These are phyloP conservation scores for Anacardium occidentale DNA, from an alignment of 345 rosid genomes.

Conservation along the genomic window DNA sequence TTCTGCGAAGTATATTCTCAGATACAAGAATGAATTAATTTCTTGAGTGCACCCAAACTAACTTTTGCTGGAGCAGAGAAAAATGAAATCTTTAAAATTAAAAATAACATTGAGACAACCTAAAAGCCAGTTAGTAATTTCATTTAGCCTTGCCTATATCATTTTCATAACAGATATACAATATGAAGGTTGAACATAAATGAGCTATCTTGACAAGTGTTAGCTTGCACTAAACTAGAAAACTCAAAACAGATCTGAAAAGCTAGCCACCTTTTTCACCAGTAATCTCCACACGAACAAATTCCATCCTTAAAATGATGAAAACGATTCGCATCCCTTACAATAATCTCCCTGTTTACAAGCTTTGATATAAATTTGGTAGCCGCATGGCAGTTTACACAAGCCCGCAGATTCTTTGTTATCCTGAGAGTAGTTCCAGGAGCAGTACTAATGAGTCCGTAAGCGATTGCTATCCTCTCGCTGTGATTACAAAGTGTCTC, in stretches of 20 bases:
- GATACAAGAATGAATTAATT: too few species aligned
- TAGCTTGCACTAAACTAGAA: background rate
- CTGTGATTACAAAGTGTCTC: constrained; percentile 68
- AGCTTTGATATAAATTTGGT: constrained; percentile 57
- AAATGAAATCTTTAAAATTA: too few species aligned
- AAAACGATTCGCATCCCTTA: constrained; percentile 65
- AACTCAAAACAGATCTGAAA: background rate
- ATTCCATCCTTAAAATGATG: constrained; percentile 63
- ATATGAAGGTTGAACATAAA: background rate
- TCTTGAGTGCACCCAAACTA: too few species aligned
- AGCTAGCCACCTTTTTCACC: constrained; percentile 25
- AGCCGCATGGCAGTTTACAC: constrained; percentile 64
- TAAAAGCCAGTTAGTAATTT: too few species aligned
- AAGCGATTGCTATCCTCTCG: constrained; percentile 68
- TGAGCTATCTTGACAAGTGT: background rate
- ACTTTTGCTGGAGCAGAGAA: too few species aligned
- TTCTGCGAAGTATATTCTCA: too few species aligned
- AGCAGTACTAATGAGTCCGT: constrained; percentile 57
- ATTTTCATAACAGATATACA: background rate
- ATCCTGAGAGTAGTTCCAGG: constrained; percentile 57
- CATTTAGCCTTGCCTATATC: background rate
- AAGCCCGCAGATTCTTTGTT: constrained; percentile 62
- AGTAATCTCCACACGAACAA: constrained; percentile 52
- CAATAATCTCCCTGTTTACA: constrained; percentile 55
- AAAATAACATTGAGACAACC: too few species aligned